Conservation (phyloP, 106 monocot species). For the Dendrobium huoshanense region DNA sequence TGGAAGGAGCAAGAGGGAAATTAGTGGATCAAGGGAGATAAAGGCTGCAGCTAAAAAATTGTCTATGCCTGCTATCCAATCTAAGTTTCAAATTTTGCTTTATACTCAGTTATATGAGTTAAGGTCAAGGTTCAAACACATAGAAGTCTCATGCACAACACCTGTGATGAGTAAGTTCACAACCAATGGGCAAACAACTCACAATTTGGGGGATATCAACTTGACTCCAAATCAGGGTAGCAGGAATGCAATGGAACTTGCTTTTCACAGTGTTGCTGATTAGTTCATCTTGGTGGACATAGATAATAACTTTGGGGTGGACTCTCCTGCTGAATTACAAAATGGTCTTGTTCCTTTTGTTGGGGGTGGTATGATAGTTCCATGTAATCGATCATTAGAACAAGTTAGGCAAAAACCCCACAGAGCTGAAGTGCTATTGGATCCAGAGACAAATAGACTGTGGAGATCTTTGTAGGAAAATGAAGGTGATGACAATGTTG, state of each 20-base stretch:
- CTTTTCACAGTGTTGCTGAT: slow-evolving; percentile 20
- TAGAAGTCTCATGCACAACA: background rate
- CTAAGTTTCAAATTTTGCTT: slow-evolving; percentile 7
- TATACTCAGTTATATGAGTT: background rate
- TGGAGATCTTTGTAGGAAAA: slow-evolving; percentile 37
- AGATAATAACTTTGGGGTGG: slow-evolving; percentile 5
- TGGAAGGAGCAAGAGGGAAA: slow-evolving; percentile 14
- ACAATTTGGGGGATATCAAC: background rate
- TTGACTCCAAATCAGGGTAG: background rate
- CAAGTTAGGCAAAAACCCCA: background rate
- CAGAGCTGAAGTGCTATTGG: slow-evolving; percentile 1
- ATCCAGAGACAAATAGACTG: slow-evolving; percentile 6
- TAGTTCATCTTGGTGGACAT: slow-evolving; percentile 22
- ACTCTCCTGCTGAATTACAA: slow-evolving; percentile 5
- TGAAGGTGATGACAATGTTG: slow-evolving; percentile 7
- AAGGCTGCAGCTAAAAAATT: background rate
- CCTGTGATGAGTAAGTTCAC: background rate
- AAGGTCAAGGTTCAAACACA: background rate
- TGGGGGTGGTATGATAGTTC: slow-evolving; percentile 17
- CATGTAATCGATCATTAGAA: slow-evolving; percentile 4
- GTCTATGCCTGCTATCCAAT: background rate
- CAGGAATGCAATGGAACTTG: slow-evolving; percentile 13
- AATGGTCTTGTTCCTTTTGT: slow-evolving; percentile 37
- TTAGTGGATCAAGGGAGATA: slow-evolving; percentile 16
- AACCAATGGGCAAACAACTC: background rate